These are phyloP conservation scores for Mucor mucedo DNA, from an alignment of 371 early-diverging fungal species.

Conservation along the genomic window DNA sequence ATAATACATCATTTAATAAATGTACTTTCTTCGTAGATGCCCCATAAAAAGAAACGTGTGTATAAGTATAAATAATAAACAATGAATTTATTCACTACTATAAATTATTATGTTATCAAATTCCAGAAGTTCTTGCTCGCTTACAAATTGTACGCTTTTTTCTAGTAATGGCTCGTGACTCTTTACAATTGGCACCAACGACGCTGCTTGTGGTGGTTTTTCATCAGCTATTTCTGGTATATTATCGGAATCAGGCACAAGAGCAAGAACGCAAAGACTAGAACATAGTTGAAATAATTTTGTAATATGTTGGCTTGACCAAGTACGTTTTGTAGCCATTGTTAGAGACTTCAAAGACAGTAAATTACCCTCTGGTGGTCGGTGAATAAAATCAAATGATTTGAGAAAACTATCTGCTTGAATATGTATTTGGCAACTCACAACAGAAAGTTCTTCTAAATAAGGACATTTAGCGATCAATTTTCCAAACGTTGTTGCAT, in stretches of 20 bases:
- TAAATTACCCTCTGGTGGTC: neutral
- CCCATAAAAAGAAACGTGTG: neutral
- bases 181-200: neutral
- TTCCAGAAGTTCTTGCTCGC: conserved; percentile 8
- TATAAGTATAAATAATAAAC: neutral
- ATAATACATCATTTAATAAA: neutral
- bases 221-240: neutral
- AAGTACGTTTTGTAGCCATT: conserved; percentile 39
- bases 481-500: conserved; percentile 32
- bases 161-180: neutral
- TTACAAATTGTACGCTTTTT: conserved; percentile 5
- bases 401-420: conserved; percentile 39
- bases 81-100: neutral
- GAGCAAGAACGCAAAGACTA: conserved; percentile 26
- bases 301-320: conserved; percentile 39
- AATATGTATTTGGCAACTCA: conserved; percentile 41
- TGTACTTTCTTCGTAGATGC: neutral
- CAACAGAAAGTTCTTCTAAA: conserved; percentile 32
- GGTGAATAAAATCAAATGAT: conserved; percentile 17
- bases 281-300: conserved; percentile 36
- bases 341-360: conserved; percentile 30
- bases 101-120: conserved; percentile 14
- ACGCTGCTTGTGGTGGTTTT: neutral
- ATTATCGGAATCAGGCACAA: conserved; percentile 30
- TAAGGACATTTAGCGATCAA: conserved; percentile 34